Percentiles rank a stretch among this genome's conserved stretches.
Conservation (phyloP, 805 yeast genomes). For the Cyberlindnera xylosilytica region DNA sequence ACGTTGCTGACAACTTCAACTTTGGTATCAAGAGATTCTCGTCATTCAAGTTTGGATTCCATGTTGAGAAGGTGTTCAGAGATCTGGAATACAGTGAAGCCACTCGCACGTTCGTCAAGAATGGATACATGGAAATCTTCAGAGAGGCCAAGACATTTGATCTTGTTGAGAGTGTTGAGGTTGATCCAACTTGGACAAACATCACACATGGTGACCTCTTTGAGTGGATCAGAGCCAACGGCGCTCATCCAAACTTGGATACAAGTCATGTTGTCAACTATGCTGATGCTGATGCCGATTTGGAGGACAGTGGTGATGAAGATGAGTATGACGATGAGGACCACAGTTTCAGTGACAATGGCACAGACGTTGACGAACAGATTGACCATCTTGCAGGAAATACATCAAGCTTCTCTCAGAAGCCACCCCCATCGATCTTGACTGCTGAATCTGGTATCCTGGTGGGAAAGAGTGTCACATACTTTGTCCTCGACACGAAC, state of each 20-base stretch:
- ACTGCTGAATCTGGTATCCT: slow-evolving; percentile 17
- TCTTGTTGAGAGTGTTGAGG: slow-evolving; percentile 14
- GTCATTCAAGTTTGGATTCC: slow-evolving; percentile 25
- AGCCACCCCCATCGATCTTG: slow-evolving; percentile 3
- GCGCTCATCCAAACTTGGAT: not conserved
- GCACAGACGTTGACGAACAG: slow-evolving; percentile 1
- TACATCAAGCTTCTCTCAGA: slow-evolving; percentile 1
- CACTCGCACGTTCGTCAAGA: slow-evolving; percentile 10
- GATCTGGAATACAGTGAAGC: slow-evolving; percentile 5
- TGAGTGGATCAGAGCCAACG: slow-evolving; percentile 9
- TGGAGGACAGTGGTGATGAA: slow-evolving; percentile 9
- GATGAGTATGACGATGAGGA: slow-evolving; percentile 1
- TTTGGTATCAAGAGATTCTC: slow-evolving; percentile 52
- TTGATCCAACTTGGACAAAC: slow-evolving; percentile 6
- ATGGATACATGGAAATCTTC: slow-evolving; percentile 13
- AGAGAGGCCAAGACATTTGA: slow-evolving; percentile 15
- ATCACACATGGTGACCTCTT: slow-evolving; percentile 4
- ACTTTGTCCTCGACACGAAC: slow-evolving; percentile 63
- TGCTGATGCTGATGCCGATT: slow-evolving; percentile 16
- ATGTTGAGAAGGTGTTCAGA: slow-evolving; percentile 14
- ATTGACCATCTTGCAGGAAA: not conserved
- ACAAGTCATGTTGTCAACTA: slow-evolving; percentile 6
- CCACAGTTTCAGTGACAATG: not conserved
- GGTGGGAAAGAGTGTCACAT: slow-evolving; percentile 12
- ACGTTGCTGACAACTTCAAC: slow-evolving; percentile 47